These are phyloP conservation scores for Cordyceps militaris DNA, from an alignment of 2,329 filamentous ascomycete genomes.

Conservation along the genomic window DNA sequence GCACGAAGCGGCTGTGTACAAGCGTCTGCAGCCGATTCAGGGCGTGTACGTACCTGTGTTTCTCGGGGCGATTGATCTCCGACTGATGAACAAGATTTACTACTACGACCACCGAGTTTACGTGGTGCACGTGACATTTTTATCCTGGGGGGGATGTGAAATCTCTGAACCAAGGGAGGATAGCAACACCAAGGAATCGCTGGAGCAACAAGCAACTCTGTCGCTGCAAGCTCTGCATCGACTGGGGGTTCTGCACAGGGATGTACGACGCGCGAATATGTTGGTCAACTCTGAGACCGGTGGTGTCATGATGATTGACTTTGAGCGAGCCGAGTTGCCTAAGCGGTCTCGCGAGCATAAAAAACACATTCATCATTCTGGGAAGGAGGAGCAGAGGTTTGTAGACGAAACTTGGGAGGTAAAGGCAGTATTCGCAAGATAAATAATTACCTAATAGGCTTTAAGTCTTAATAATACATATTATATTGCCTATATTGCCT, in stretches of 20 bases:
- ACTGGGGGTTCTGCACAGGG: not conserved
- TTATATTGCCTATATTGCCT: no score
- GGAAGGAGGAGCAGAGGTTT: no score
- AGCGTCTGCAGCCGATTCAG: conserved; percentile 26
- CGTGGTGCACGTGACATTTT: conserved; percentile 26
- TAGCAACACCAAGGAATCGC: not conserved
- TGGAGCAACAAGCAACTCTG: not conserved
- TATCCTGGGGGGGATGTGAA: conserved; percentile 28
- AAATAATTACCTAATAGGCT: no score
- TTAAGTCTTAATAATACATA: no score
- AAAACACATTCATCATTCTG: no score
- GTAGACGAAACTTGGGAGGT: no score
- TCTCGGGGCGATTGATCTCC: conserved; percentile 31
- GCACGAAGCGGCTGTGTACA: conserved; percentile 30
- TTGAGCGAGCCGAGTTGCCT: no score
- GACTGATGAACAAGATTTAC: conserved; percentile 24
- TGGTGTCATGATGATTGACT: not conserved
- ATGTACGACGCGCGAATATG: not conserved
- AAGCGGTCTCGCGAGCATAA: no score
- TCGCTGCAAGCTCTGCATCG: not conserved
- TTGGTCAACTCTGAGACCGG: not conserved
- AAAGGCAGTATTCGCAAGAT: no score
- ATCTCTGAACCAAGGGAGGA: not conserved
- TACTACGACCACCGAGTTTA: conserved; percentile 27
- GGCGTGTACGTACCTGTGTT: conserved; percentile 30